Percentiles rank a stretch among this genome's conserved stretches.
Conservation (phyloP, 208 protist species). For the Acanthamoeba sp. region DNA sequence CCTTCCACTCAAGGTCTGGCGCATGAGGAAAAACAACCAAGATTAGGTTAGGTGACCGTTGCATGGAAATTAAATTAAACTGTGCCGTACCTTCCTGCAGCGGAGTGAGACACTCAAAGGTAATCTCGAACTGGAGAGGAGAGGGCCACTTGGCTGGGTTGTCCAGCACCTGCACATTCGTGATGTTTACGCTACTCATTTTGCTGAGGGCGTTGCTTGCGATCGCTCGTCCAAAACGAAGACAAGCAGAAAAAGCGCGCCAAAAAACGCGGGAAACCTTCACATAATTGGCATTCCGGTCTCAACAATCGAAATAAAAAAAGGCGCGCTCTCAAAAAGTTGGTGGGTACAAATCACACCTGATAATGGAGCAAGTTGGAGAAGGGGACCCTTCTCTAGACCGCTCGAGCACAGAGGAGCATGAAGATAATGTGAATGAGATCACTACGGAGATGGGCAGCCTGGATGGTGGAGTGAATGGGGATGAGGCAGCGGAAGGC, state of each 20-base stretch:
- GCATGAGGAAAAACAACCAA: conserved; percentile 5
- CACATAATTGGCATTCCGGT: too few species aligned
- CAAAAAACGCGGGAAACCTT: not conserved
- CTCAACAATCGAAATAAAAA: too few species aligned
- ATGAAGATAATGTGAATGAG: not conserved
- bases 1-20: conserved; percentile 96
- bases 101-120: conserved; percentile 88
- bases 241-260: not conserved
- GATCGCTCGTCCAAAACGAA: not conserved
- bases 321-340: too few species aligned
- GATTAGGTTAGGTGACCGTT: not conserved
- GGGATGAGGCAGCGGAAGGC: not conserved
- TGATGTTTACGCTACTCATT: conserved; percentile 82
- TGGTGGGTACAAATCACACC: too few species aligned
- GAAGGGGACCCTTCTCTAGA: not conserved
- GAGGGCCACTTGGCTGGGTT: conserved; percentile 88
- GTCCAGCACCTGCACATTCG: conserved; percentile 86
- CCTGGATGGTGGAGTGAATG: not conserved
- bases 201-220: not conserved
- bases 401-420: not conserved
- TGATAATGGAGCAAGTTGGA: too few species aligned
- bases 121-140: conserved; percentile 90
- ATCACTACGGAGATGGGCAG: not conserved
- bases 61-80: too few species aligned
- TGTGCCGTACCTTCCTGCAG: conserved; percentile 88